These are phyloP conservation scores for Aristolochia contorta DNA, from an alignment of 164 flowering plant genomes.

Conservation along the genomic window DNA sequence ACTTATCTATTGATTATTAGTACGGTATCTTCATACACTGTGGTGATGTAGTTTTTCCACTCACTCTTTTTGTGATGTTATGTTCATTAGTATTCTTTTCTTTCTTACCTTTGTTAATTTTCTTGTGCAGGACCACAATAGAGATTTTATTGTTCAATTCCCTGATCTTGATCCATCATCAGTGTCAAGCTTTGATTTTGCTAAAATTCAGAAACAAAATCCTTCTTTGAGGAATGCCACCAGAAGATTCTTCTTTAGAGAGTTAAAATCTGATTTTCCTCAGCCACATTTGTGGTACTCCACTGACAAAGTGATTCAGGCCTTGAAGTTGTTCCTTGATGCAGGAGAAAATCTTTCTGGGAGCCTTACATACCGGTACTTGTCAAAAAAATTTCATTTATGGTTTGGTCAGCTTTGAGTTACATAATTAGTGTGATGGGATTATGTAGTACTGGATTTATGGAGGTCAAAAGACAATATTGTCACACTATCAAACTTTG, in stretches of 20 bases:
- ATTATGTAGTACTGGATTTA: no score
- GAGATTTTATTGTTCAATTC: constrained; percentile 71
- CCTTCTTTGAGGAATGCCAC: constrained; percentile 10
- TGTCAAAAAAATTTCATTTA: no score
- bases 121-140: constrained; percentile 73
- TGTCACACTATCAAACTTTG: no score
- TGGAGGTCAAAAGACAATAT: no score
- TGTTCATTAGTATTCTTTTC: neutral
- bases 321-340: constrained; percentile 59
- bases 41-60: no score
- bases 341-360: constrained; percentile 51
- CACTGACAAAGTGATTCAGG: constrained; percentile 41
- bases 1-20: no score
- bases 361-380: constrained; percentile 77
- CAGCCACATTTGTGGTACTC: constrained; percentile 87
- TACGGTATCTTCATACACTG: no score
- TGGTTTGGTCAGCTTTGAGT: no score
- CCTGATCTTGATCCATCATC: constrained; percentile 87
- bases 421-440: no score
- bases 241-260: constrained; percentile 42
- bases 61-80: no score
- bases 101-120: neutral
- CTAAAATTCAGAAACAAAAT: constrained; percentile 17
- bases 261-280: constrained; percentile 35
- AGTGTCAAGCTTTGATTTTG: constrained; percentile 8